phyloP scores from a whole-genome alignment of 2,329 filamentous ascomycete genomes.

The Plenodomus lindquistii region DNA sequence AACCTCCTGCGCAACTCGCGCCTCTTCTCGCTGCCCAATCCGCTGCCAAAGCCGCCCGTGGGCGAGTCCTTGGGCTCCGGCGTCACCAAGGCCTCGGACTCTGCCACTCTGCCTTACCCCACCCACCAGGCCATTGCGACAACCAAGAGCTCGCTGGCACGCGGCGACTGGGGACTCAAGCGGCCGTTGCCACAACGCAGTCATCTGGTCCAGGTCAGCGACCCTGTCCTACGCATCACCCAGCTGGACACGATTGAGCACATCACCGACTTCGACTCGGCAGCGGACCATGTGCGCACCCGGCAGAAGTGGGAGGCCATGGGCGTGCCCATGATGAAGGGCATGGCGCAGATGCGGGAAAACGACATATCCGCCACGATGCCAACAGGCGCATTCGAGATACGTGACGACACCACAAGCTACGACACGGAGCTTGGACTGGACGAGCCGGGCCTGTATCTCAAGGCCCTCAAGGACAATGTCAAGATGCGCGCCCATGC shows the following conservation, averaged over 20 bases:
- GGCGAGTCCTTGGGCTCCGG: slow-evolving; percentile 52
- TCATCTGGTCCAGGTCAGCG: slow-evolving; percentile 65
- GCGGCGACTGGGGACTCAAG: slow-evolving; percentile 94
- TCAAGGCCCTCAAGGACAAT: slow-evolving; percentile 30
- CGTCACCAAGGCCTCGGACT: slow-evolving; percentile 61
- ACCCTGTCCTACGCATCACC: slow-evolving; percentile 76
- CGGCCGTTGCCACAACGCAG: slow-evolving; percentile 76
- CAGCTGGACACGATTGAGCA: slow-evolving; percentile 84
- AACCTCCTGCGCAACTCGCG: slow-evolving; percentile 82
- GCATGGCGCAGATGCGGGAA: slow-evolving; percentile 24
- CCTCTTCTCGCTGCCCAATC: slow-evolving; percentile 82
- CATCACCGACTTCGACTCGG: slow-evolving; percentile 84
- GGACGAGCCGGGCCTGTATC: slow-evolving; percentile 30
- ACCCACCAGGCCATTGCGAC: slow-evolving; percentile 82
- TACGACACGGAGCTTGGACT: slow-evolving; percentile 31
- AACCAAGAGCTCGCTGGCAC: slow-evolving; percentile 69
- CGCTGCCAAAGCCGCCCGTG: slow-evolving; percentile 65
- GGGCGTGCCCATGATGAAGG: slow-evolving; percentile 66
- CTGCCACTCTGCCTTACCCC: slow-evolving; percentile 77
- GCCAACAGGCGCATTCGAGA: slow-evolving; percentile 37
- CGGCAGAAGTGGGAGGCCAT: slow-evolving; percentile 87
- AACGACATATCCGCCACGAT: slow-evolving; percentile 13
- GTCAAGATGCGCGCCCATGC: slow-evolving; percentile 7
- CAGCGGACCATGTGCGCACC: slow-evolving; percentile 78
- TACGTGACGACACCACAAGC: slow-evolving; percentile 36